Base-by-base conservation (phyloP, 352 stramenopile species). In the Phytophthora meadii region DNA sequence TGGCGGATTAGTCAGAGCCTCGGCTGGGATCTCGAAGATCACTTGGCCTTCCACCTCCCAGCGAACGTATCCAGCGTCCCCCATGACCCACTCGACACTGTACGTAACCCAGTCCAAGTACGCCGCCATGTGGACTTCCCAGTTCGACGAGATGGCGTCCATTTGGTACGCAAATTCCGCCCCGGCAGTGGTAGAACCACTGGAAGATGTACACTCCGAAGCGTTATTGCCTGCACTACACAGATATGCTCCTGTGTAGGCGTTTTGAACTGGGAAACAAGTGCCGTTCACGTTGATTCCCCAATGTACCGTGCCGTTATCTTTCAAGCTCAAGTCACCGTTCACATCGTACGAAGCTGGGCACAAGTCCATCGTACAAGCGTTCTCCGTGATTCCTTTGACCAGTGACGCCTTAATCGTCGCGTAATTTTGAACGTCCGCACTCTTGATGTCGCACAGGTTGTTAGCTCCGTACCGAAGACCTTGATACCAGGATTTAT, bases 51-150 rank as follows among this genome's bases (percentile, higher is more conserved):
- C 57, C 0, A 92, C 58, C 75, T 84, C 86, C 81, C 82, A 90
- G 0, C 83, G 77, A 44, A 85, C 76, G 36, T 87, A 90, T 11
- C 81, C 82, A 27, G 77, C 73, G 39, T 71, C 50, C 25, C 81
- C 82, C 3, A 60, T 76, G 32, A 76, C 76, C 76, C 76, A 82
- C 25, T 84, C 69, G 10, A 84, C 54, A 27, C 67, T 72, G 63
- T 80, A 82, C 17, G 78, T 92, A 30, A 88, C 78, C 81, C 84
- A 92, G 49, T 92, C 81, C 17, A 92, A 79, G 79, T 92, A 93
- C 65, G 68, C 93, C 4, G 52, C 70, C 15, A 81, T 60, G 28
- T 79, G 84, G 3, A 98, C 55, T 32, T 87, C 7, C 81, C 80
- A 92, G 44, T 92, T 92, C 24, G 79, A 69, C 15, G 81, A 92